Percentiles rank a stretch among this genome's conserved stretches.
These are phyloP conservation scores for Astrocystis sublimbata DNA, from an alignment of 495 filamentous ascomycete species.

Conservation along the genomic window DNA sequence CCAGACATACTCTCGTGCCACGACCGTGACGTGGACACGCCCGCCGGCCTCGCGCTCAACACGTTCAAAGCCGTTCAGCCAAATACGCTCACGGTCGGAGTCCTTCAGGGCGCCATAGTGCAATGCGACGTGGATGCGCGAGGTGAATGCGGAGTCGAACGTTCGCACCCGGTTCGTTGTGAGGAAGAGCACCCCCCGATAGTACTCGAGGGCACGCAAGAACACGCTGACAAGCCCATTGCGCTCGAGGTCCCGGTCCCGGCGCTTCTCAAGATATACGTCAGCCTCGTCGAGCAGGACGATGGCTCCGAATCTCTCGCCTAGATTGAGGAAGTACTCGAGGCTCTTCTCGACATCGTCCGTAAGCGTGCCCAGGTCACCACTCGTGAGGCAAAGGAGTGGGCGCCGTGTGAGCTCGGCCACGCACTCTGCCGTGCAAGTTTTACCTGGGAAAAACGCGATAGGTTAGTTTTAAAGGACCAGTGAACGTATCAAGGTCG, in stretches of 20 bases:
- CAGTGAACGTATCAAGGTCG: neutral
- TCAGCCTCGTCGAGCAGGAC: conserved; percentile 49
- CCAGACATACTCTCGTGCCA: conserved; percentile 34
- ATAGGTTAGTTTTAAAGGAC: neutral
- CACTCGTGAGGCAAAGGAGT: conserved; percentile 39
- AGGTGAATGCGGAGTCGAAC: conserved; percentile 46
- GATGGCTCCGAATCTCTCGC: conserved; percentile 45
- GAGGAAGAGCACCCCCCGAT: conserved; percentile 43
- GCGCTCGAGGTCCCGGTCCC: conserved; percentile 68
- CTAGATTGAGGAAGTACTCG: conserved; percentile 41
- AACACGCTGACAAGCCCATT: conserved; percentile 76
- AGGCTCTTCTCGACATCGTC: conserved; percentile 39
- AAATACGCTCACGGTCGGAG: conserved; percentile 39
- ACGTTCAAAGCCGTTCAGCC: conserved; percentile 43
- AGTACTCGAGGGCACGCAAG: conserved; percentile 45
- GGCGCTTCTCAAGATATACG: conserved; percentile 63
- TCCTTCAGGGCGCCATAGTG: conserved; percentile 40
- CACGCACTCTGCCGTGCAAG: conserved; percentile 38
- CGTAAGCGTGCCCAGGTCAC: conserved; percentile 38
- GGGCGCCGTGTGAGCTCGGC: conserved; percentile 42
- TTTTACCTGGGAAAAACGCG: conserved; percentile 18
- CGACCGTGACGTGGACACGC: conserved; percentile 32
- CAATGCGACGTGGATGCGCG: conserved; percentile 46
- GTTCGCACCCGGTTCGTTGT: conserved; percentile 47
- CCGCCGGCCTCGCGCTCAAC: conserved; percentile 39